A percentile compares a stretch with the other conserved stretches of the same genome.
Evolutionary conservation across 257 asterid genomes (phyloP).

Genomic region (Capsicum rhomboideum): DNA sequence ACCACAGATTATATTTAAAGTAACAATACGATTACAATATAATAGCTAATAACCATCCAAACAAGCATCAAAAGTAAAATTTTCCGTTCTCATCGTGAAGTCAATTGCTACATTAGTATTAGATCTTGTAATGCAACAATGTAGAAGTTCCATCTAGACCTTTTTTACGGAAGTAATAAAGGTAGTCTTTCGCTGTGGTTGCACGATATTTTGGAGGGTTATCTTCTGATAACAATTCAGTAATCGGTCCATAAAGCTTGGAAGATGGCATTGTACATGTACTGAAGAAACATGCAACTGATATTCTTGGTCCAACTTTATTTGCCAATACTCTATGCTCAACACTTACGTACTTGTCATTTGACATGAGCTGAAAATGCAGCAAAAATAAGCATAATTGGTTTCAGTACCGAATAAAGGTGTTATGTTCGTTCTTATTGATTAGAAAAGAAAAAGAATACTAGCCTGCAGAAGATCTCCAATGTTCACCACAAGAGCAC

Average conservation of each 20-base stretch:
- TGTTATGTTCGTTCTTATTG: not conserved
- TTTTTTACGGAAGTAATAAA: conserved; percentile 18
- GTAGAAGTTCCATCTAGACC: conserved; percentile 52
- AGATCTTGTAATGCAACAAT: conserved; percentile 42
- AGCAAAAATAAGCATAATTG: not conserved
- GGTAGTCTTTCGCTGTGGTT: conserved; percentile 43
- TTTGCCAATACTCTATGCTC: conserved; percentile 57
- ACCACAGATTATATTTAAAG: not conserved
- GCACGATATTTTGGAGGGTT: conserved; percentile 51
- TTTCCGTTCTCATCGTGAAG: not conserved
- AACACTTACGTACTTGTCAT: conserved; percentile 49
- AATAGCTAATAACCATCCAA: not conserved
- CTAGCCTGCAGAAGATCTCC: conserved; percentile 69
- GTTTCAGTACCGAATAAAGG: not conserved
- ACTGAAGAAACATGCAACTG: conserved; percentile 58
- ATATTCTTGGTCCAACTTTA: conserved; percentile 43
- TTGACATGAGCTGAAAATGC: conserved; percentile 40
- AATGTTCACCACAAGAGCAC: conserved; percentile 46
- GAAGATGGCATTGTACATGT: conserved; percentile 25
- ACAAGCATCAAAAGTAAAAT: not conserved
- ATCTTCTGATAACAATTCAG: conserved; percentile 43
- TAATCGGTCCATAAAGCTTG: conserved; percentile 43
- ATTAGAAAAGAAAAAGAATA: not conserved
- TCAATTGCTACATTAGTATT: not conserved
- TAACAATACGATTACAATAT: not conserved